Base-by-base conservation (phyloP, 768 basidiomycete species). In the Pulveroboletus frians region DNA sequence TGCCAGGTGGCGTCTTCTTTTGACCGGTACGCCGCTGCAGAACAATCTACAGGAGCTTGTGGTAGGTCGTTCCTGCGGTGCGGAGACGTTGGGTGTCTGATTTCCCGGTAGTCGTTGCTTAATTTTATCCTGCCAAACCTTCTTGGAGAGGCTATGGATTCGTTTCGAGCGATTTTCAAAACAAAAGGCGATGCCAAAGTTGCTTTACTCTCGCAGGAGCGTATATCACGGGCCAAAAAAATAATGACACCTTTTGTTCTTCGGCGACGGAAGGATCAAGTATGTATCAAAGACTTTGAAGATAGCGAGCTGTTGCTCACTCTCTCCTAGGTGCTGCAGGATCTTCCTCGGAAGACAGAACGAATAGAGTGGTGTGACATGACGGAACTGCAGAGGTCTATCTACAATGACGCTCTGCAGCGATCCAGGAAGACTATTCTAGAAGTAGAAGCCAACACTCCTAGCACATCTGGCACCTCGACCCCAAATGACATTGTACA, bases 161-260 rank as follows among this genome's bases (percentile, higher is more conserved):
- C 85, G 5, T 74, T 99, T 15, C 83, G 92, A 13, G 87, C 93
- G 7, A 95, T 99, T 56, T 99, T 99, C 80, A 98, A 96, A 67
- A 90, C 91, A 32, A 92, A 90, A 55, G 90, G 92, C n/a, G 90
- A 94, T 60, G 85, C 88, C 11, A 88, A 88, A 51, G 80, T 88
- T 43, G 87, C 89, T 23, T 68, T 97, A 20, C 83, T 98, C 21
- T 90, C 95, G 4, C 86, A 91, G 62, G 88, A 94, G 64, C 88
- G 96, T 43, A 89, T 97, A 20, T 92, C 90, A 17, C 74, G 94
- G 53, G 96, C 96, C 6, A 95, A 97, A 72, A 92, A 92, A 67
- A 97, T 99, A 93, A 92, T 99, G 88, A 96, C 92, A 7, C 96
- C 96, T 0, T 99, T 99, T 66, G 94, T 98, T 20, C 76, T 99